Percentiles rank a stretch among this genome's conserved stretches.
Conservation (phyloP, 495 filamentous ascomycete species). For the Penicillium pancosmium region DNA sequence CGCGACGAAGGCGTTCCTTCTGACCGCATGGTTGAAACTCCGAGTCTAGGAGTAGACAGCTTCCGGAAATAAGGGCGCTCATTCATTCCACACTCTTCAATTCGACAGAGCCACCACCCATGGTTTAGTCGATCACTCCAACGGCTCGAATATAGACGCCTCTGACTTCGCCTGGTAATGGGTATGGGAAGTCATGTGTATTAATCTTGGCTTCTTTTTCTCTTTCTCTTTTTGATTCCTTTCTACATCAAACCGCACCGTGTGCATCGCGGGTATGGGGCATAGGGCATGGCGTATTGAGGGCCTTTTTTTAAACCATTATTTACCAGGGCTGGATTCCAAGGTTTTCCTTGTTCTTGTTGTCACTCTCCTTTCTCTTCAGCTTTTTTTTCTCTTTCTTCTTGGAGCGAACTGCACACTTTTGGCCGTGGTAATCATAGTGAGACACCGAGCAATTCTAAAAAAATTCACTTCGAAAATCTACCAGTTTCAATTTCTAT, state of each 20-base stretch:
- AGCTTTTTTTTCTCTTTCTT: constrained; percentile 12
- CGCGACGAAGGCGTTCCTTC: constrained; percentile 81
- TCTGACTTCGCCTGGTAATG: constrained; percentile 3
- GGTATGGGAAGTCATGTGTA: constrained; percentile 10
- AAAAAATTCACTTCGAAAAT: constrained; percentile 8
- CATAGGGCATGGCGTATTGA: constrained; percentile 32
- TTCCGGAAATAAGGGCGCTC: constrained; percentile 58
- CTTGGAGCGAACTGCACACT: constrained; percentile 19
- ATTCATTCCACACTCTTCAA: background rate
- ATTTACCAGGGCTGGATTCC: constrained; percentile 11
- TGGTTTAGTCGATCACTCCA: background rate
- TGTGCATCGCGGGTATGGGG: constrained; percentile 31
- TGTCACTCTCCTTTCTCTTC: constrained; percentile 10
- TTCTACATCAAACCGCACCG: constrained; percentile 22
- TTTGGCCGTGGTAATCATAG: constrained; percentile 23
- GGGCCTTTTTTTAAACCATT: constrained; percentile 10
- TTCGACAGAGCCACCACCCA: background rate
- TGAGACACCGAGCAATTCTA: constrained; percentile 9
- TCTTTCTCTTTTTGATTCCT: constrained; percentile 3
- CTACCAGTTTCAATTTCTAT: constrained; percentile 1
- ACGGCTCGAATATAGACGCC: constrained; percentile 22
- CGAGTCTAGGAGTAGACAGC: constrained; percentile 81
- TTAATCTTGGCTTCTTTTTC: constrained; percentile 9
- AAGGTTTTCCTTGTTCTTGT: constrained; percentile 8
- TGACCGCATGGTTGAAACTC: constrained; percentile 81